phyloP scores from a whole-genome alignment of 805 yeast species.

The Saccharomycopsis amapae region DNA sequence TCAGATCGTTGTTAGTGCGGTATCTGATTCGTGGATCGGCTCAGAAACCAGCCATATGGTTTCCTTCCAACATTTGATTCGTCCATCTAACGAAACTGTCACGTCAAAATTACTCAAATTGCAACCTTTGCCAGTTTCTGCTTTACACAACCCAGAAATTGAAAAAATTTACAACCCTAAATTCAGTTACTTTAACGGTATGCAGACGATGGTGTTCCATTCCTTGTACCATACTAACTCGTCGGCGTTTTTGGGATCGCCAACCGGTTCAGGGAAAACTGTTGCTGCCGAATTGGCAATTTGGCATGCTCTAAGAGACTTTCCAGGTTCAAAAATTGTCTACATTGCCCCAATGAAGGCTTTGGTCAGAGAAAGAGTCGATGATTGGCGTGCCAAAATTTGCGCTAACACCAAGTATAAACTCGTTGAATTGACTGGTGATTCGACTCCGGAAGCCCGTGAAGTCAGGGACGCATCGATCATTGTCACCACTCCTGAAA shows the following conservation, averaged over 20 bases:
- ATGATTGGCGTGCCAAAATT: constrained; percentile 63
- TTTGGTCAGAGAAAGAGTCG: constrained; percentile 73
- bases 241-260: constrained; percentile 90
- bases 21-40: constrained; percentile 88
- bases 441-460: constrained; percentile 63
- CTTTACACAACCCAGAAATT: constrained; percentile 59
- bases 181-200: constrained; percentile 89
- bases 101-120: constrained; percentile 73
- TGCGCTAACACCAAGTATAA: constrained; percentile 40
- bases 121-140: constrained; percentile 81
- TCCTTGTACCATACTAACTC: constrained; percentile 72
- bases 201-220: constrained; percentile 97
- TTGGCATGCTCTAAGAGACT: constrained; percentile 88
- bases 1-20: constrained; percentile 70
- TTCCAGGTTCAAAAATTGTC: constrained; percentile 73
- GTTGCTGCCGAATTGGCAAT: constrained; percentile 95
- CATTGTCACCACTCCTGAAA: constrained; percentile 78
- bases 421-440: constrained; percentile 78
- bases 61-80: constrained; percentile 82
- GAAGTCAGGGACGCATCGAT: constrained; percentile 66
- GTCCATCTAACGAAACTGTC: constrained; percentile 82
- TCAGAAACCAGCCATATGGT: constrained; percentile 69
- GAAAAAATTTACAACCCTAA: constrained; percentile 60
- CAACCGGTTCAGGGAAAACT: constrained; percentile 98
- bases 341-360: constrained; percentile 91